Percentiles rank a stretch among this genome's conserved stretches.
Evolutionary conservation across 2,329 filamentous ascomycete genomes (phyloP).

Genomic region (Fusarium sp.): DNA sequence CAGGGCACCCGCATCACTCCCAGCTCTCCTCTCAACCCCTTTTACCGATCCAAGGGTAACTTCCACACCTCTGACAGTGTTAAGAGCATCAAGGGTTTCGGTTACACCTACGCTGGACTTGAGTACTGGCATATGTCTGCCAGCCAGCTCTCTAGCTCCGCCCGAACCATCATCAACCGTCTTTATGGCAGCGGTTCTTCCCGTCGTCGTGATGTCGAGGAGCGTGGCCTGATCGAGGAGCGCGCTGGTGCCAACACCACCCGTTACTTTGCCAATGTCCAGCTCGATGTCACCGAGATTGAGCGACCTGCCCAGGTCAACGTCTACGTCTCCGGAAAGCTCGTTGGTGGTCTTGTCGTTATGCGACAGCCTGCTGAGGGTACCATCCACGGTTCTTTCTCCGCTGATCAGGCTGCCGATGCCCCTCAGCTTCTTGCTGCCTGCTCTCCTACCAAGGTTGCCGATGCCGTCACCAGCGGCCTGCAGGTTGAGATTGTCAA

Average conservation of each 20-base stretch:
- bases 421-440: conserved; percentile 57
- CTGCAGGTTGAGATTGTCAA: conserved; percentile 49
- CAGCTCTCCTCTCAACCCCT: conserved; percentile 60
- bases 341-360: conserved; percentile 48
- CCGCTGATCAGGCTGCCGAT: conserved; percentile 72
- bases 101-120: conserved; percentile 53
- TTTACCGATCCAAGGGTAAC: conserved; percentile 51
- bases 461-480: conserved; percentile 39
- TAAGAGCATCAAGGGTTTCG: conserved; percentile 46
- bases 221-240: conserved; percentile 22
- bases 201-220: conserved; percentile 27
- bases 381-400: conserved; percentile 46
- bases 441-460: conserved; percentile 33
- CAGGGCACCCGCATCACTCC: conserved; percentile 52
- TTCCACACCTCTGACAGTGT: conserved; percentile 56
- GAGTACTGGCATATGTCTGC: conserved; percentile 47
- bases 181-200: conserved; percentile 40
- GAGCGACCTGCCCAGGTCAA: conserved; percentile 49
- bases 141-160: conserved; percentile 44
- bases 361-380: conserved; percentile 49
- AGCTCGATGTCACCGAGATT: conserved; percentile 48
- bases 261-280: conserved; percentile 49
- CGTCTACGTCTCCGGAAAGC: conserved; percentile 46
- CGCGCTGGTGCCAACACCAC: conserved; percentile 32
- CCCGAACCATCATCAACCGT: conserved; percentile 47